Base-by-base conservation (phyloP, 1,139 yeast species). In the Citeromyces hawaiiensis region DNA sequence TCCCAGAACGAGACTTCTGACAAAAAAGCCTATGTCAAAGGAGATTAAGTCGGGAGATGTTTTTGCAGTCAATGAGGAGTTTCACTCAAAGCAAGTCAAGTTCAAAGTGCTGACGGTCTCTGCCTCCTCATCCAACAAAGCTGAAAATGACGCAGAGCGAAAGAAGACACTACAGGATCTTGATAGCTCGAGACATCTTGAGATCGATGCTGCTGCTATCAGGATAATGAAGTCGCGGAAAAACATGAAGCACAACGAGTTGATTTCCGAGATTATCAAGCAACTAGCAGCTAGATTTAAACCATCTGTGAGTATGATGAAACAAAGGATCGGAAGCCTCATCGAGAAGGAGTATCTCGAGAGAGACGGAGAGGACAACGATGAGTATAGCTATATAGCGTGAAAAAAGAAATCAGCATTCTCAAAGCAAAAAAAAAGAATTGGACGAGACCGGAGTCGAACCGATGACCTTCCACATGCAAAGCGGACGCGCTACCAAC, bases 181-280 rank as follows among this genome's bases (percentile, higher is more conserved):
- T 48, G 70, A 55, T 52, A 64, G 55, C 43, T 63, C 72, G 6
- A 61, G 83, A 39, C 59, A 74, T 46, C 67, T 70, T 42, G 86
- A 80, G 50, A 68, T 83, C 3, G 93, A 85, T 51, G 96, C 97
- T 0, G 94, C 95, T 0, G 73, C 88, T 42, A 95, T 88, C 2
- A 68, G 97, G 41, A 74, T 82, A 9, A 80, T 91, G 91, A 91
- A 91, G 55, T 70, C 83, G 1, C 64, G 88, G 31, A 79, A 77
- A 49, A 59, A 68, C 0, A 53, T 81, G 41, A 65, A 60, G 34
- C 91, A 83, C 54, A 74, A 75, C 46, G 79, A 79, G 42, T 64
- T 88, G 42, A 63, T 83, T 16, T 72, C 70, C 36, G 88, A 80
- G 47, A 75, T 80, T 7, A 68, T 82, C 15, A 68, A 70, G 40